A percentile compares a stretch with the other conserved stretches of the same genome.
These are phyloP conservation scores for Talaromyces wortmannii DNA, from an alignment of 495 filamentous ascomycete species.

Conservation along the genomic window DNA sequence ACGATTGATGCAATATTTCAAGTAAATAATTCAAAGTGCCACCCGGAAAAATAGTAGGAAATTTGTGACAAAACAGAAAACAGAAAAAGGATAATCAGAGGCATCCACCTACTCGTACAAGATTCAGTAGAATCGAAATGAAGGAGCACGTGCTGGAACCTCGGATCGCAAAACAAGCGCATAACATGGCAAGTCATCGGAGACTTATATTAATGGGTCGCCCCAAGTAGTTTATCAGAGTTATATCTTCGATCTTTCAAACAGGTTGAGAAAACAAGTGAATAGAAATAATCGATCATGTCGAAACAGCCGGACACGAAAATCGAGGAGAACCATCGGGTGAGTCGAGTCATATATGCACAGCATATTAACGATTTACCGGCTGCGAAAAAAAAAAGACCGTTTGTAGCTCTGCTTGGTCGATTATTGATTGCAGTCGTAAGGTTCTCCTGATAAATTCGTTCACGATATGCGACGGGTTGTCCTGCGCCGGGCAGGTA, in stretches of 20 bases:
- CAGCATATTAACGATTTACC: too few species aligned
- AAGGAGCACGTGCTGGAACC: slow-evolving; percentile 8
- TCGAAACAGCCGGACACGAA: background rate
- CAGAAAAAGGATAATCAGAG: slow-evolving; percentile 11
- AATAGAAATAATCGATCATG: background rate
- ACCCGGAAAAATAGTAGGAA: slow-evolving; percentile 6
- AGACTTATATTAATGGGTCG: slow-evolving; percentile 25
- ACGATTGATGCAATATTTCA: slow-evolving; percentile 4
- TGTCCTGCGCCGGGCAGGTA: slow-evolving; percentile 3
- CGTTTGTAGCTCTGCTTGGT: background rate
- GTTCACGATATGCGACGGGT: slow-evolving; percentile 2
- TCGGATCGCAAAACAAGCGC: slow-evolving; percentile 10
- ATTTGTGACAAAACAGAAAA: slow-evolving; percentile 7
- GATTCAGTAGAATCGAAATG: slow-evolving; percentile 7
- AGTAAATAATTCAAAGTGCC: slow-evolving; percentile 10
- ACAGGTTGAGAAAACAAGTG: slow-evolving; percentile 10
- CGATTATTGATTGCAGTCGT: slow-evolving; percentile 12
- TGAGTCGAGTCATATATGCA: too few species aligned
- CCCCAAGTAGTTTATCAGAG: slow-evolving; percentile 26
- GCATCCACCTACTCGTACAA: slow-evolving; percentile 6
- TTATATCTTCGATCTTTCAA: slow-evolving; percentile 15
- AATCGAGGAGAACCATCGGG: too few species aligned
- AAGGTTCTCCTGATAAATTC: slow-evolving; percentile 26
- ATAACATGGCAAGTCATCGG: slow-evolving; percentile 10
- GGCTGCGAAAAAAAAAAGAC: too few species aligned